Evolutionary conservation across 2,329 filamentous ascomycete genomes (phyloP), one percentile per base, ranked within the genome.

Genomic region (Ploettnerulaceae sp.): DNA sequence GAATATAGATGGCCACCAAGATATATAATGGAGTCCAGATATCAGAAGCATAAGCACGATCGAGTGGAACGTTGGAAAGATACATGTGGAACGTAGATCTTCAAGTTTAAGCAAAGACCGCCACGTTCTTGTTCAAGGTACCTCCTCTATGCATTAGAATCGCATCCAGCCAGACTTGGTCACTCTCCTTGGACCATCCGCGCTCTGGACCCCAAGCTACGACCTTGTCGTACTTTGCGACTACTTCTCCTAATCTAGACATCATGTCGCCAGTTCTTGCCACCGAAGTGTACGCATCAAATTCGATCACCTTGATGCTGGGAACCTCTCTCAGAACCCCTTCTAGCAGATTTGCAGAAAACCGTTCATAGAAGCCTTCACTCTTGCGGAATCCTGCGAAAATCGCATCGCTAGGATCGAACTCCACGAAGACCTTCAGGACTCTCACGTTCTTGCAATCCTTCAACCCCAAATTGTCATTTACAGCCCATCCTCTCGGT

Each of bases 401-500:
- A 15, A 80, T 68, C 21, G 71, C 73, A 56, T 84, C 75, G 42
- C 80, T 84, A 0, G 86, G 84, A 58, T 90, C 86, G 53, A 76
- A 77, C 63, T 89, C 80, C 18, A 89, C 77, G 59, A 86, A 86
- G 8, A 90, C 75, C 20, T 74, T 77, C 37, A 90, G 63, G 11
- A 69, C 71, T 22, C 74, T 71, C 15, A 85, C 74, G 37, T 72
- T 77, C 47, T 66, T 65, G 62, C 81, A 84, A 40, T 86, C 80
- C 1, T 62, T 55, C 5, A 90, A 70, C 0, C 84, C 84, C 1
- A 89, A 70, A 1, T 73, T 72, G 4, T 74, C 67, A 53, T 81
- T 82, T 9, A 87, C 80, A 1, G 80, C 77, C 82, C 86, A 89
- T 39, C 81, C 78, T 25, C 71, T 71, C 1, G 86, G 86, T 11